Conservation (phyloP, 2,329 filamentous ascomycete genomes). For the Emmonsia crescens region DNA sequence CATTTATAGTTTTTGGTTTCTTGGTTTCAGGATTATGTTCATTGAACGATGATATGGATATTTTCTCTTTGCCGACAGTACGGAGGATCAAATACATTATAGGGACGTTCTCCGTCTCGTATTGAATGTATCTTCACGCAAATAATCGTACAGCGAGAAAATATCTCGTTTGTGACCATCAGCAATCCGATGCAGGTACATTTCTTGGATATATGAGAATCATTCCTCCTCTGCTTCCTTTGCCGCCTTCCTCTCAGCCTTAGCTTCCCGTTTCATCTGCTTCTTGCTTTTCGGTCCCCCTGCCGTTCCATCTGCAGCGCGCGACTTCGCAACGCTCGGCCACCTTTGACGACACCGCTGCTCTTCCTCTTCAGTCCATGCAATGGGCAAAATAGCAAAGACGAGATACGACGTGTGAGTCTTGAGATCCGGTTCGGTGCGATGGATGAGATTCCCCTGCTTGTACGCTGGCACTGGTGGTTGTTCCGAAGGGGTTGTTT, state of each 20-base stretch:
- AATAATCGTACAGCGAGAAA: background rate
- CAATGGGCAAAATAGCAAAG: conserved; percentile 78
- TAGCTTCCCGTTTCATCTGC: conserved; percentile 32
- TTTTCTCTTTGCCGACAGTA: background rate
- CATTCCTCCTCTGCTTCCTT: background rate
- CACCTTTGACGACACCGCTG: conserved; percentile 52
- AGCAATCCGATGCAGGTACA: background rate
- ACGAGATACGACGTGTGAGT: conserved; percentile 95
- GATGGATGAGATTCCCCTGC: conserved; percentile 66
- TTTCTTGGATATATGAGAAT: background rate
- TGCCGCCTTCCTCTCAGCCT: conserved; percentile 28
- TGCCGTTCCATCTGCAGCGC: conserved; percentile 12
- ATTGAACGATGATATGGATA: background rate
- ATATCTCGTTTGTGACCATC: background rate
- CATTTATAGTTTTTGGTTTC: background rate
- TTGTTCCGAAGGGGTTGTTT: background rate
- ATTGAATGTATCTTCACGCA: background rate
- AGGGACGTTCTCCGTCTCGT: background rate
- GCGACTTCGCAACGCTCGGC: conserved; percentile 37
- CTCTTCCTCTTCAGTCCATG: conserved; percentile 80
- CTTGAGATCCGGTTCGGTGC: conserved; percentile 80
- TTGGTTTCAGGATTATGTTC: background rate
- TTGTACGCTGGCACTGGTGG: conserved; percentile 47
- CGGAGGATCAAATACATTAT: background rate
- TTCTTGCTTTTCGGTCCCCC: conserved; percentile 25